Evolutionary conservation across 2,329 filamentous ascomycete genomes (phyloP), one percentile per base, ranked within the genome.

Genomic region (Septoria petroselini): DNA sequence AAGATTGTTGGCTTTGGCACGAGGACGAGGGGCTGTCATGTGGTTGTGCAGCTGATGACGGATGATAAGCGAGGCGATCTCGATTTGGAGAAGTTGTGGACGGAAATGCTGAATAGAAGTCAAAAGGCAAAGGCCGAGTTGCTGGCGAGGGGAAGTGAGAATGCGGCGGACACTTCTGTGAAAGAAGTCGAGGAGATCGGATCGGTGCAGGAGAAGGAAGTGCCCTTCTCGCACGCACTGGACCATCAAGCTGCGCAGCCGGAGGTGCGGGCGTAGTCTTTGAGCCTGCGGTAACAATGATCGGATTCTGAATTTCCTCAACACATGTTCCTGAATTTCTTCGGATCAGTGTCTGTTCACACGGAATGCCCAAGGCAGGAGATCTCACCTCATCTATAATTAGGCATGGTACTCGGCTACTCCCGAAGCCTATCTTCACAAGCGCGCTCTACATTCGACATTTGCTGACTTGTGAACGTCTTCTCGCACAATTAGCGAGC

Each of bases 1-100:
- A 75, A 79, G 7, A 82, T 91, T 50, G 83, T 89, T 27, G 91
- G 91, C 0, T 96, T 96, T 63, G 88, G 89, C 1, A 73, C 74
- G 29, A 64, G 73, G 48, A 74, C 70, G 7, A 71, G 74, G 7
- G 81, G 80, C 1, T 79, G 80, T 2, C 80, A 78, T 46, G 73
- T 88, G 44, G 83, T 88, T 27, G 79, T 87, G 31, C 84, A 88
- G 66, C 79, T 88, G 72, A 79, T 88, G 64, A 86, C 82, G 0
- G 82, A 85, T 57, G 82, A 84, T 63, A 87, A 86, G 70, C 73
- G 84, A 59, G 77, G 73, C 23, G 81, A 86, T 59, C 75, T 86
- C 27, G 79, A 86, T 62, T 68, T 88, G 45, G 84, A 88, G 61
- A 75, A 74, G 12, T 67, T 87, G 8, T 88, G 84, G 81, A 70